Evolutionary conservation across 129 eudicot genomes (phyloP).

Genomic region (Flaveria brownii): DNA sequence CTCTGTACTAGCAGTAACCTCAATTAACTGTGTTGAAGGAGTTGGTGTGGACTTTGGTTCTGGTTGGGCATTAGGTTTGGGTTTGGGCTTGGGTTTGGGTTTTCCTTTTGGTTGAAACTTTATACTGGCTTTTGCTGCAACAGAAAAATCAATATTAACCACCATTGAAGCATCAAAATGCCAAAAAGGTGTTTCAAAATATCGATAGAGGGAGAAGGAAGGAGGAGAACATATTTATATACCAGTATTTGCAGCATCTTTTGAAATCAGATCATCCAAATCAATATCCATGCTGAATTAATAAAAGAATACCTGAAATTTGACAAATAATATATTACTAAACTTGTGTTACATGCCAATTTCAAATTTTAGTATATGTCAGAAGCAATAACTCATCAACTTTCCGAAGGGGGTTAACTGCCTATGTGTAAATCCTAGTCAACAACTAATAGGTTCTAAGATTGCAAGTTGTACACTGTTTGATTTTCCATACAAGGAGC

Average conservation of each 20-base stretch:
- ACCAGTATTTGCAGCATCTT: constrained; percentile 40
- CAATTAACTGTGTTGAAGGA: constrained; percentile 33
- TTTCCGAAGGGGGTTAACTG: neutral
- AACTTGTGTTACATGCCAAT: constrained; percentile 8
- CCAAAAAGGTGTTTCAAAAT: constrained; percentile 12
- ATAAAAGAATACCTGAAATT: constrained; percentile 25
- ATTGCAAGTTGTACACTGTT: constrained; percentile 2
- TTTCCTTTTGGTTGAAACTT: constrained; percentile 76
- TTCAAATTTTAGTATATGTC: neutral
- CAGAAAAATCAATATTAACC: constrained; percentile 10
- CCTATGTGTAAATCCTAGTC: neutral
- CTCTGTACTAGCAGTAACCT: constrained; percentile 26
- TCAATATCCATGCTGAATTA: constrained; percentile 29
- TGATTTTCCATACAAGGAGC: neutral
- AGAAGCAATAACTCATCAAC: constrained; percentile 1
- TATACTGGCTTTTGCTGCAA: constrained; percentile 50
- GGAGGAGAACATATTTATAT: constrained; percentile 7
- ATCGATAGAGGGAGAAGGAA: neutral
- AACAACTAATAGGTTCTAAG: neutral
- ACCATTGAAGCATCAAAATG: constrained; percentile 25
- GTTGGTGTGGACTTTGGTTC: constrained; percentile 31
- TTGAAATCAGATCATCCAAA: constrained; percentile 30
- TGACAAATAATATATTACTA: constrained; percentile 7
- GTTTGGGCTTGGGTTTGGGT: constrained; percentile 40
- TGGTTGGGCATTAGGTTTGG: constrained; percentile 27